Evolutionary conservation across 2,329 filamentous ascomycete species (phyloP).

Genomic region (Ophiocordyceps polyrhachis-furcata): DNA sequence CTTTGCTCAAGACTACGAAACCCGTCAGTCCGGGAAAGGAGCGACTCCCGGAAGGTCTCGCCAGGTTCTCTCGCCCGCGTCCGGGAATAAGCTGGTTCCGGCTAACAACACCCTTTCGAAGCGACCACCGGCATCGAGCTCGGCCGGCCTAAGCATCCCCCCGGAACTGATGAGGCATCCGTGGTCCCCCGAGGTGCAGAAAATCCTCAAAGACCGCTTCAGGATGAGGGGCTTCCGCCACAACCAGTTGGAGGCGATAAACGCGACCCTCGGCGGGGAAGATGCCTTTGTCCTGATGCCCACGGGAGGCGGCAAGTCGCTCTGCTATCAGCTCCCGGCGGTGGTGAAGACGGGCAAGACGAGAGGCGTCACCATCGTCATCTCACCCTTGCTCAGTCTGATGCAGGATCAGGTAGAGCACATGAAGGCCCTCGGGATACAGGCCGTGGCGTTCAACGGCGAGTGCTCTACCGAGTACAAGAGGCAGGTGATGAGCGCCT

Average conservation of each 20-base stretch:
- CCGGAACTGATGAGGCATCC: constrained; percentile 42
- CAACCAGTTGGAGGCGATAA: constrained; percentile 90
- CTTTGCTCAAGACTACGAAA: constrained; percentile 30
- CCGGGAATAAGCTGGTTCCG: constrained; percentile 21
- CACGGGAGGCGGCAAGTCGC: constrained; percentile 87
- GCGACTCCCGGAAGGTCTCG: constrained; percentile 10
- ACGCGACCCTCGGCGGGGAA: constrained; percentile 69
- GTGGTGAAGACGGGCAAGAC: constrained; percentile 68
- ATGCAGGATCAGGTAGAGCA: constrained; percentile 96
- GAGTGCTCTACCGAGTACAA: constrained; percentile 48
- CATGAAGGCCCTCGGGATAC: constrained; percentile 53
- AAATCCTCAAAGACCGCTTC: constrained; percentile 66
- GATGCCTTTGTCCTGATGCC: constrained; percentile 97
- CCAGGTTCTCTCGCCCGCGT: constrained; percentile 25
- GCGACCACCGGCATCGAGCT: constrained; percentile 10
- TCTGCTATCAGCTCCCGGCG: constrained; percentile 91
- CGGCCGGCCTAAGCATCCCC: constrained; percentile 20
- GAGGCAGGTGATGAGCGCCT: constrained; percentile 42
- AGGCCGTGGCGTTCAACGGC: constrained; percentile 67
- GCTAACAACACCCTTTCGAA: constrained; percentile 14
- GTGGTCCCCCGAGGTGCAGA: constrained; percentile 77
- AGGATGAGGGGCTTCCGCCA: constrained; percentile 70
- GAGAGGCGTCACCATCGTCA: constrained; percentile 71
- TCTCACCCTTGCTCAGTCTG: constrained; percentile 85
- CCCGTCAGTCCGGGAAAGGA: constrained; percentile 14